phyloP scores from a whole-genome alignment of 306 rosid species.

The Sicyos baderoa region DNA sequence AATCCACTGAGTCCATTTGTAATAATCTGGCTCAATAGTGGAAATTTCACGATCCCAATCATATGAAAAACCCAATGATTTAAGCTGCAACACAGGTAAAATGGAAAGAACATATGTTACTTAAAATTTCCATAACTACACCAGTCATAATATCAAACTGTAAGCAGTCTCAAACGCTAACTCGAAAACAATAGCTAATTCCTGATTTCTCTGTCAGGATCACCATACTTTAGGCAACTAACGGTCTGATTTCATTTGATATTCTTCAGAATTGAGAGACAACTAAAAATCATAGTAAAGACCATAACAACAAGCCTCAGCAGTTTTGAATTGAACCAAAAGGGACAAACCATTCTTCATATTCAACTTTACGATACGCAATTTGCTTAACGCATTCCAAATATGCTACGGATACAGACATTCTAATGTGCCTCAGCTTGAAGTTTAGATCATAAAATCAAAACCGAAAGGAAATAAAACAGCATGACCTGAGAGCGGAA shows the following conservation, averaged over 20 bases:
- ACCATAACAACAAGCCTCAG: not conserved
- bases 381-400: not conserved
- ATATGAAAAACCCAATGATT: constrained; percentile 90
- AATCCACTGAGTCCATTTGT: constrained; percentile 98
- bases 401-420: not conserved
- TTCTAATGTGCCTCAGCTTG: not conserved
- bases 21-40: constrained; percentile 81
- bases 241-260: not conserved
- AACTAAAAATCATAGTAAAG: not conserved
- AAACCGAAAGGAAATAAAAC: not conserved
- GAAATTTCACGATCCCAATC: constrained; percentile 98
- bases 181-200: not conserved
- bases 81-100: constrained; percentile 47
- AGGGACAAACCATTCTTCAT: not conserved
- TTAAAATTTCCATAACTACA: not conserved
- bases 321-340: not conserved
- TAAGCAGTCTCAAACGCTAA: not conserved
- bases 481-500: constrained; percentile 77
- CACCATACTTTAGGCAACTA: not conserved
- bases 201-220: not conserved
- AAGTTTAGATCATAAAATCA: not conserved
- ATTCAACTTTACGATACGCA: not conserved
- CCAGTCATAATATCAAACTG: not conserved
- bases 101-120: not conserved
- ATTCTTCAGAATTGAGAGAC: not conserved